These are phyloP conservation scores for Xylaria sp. DNA, from an alignment of 2,329 filamentous ascomycete genomes.

Conservation along the genomic window DNA sequence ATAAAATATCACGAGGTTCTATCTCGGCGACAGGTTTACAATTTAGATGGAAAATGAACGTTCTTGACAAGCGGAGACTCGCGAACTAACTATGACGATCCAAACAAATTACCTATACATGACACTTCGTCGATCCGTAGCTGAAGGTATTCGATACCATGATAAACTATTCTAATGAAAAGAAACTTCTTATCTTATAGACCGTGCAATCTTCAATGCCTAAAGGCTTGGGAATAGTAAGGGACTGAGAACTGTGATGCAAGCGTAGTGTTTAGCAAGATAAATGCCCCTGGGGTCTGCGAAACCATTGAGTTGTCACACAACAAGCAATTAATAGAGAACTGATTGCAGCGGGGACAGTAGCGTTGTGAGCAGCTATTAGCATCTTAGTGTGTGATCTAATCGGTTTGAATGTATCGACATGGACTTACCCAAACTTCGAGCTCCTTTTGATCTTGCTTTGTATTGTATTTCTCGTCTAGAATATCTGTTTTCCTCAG, in stretches of 20 bases:
- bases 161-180: neutral
- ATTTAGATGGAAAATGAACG: neutral
- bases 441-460: slow-evolving; percentile 30
- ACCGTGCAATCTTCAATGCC: neutral
- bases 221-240: neutral
- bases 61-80: neutral
- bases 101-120: neutral
- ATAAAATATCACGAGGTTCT: neutral
- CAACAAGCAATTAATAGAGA: slow-evolving; percentile 5
- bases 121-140: neutral
- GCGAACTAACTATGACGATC: neutral
- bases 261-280: neutral
- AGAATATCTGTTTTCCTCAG: slow-evolving; percentile 29
- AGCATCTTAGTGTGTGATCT: neutral
- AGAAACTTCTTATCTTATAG: neutral
- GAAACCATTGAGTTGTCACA: neutral
- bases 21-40: neutral
- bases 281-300: neutral
- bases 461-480: slow-evolving; percentile 29
- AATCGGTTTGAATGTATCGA: neutral
- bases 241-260: too few species aligned
- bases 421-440: slow-evolving; percentile 33
- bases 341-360: slow-evolving; percentile 36
- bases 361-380: slow-evolving; percentile 33
- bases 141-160: neutral